Percentiles rank a stretch among this genome's conserved stretches.
Evolutionary conservation across 2,329 filamentous ascomycete genomes (phyloP).

Genomic region (Aotearoamyces nothofagi): DNA sequence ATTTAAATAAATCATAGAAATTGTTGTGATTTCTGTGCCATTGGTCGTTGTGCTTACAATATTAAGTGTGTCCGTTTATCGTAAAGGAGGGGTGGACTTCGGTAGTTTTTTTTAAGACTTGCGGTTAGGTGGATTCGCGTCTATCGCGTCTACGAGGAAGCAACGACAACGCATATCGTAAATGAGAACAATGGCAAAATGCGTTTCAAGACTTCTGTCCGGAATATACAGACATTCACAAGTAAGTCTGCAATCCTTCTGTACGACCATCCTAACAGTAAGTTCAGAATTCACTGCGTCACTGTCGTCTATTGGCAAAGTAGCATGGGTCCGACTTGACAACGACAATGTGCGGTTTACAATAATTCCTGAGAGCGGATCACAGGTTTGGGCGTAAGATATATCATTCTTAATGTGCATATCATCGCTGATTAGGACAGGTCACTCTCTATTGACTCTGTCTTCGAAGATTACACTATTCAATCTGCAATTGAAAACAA

Average conservation of each 20-base stretch:
- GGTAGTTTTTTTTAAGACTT: no score
- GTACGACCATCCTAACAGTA: conserved; percentile 5
- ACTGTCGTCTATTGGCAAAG: conserved; percentile 37
- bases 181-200: conserved; percentile 24
- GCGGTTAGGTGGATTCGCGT: no score
- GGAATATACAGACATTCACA: conserved; percentile 50
- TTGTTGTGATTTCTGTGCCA: no score
- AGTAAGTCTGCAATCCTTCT: conserved; percentile 27
- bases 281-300: conserved; percentile 46
- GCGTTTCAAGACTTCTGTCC: conserved; percentile 51
- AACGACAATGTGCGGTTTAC: conserved; percentile 84
- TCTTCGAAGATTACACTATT: conserved; percentile 75
- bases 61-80: no score
- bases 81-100: no score
- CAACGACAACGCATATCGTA: conserved; percentile 1
- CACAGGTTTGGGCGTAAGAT: conserved; percentile 91
- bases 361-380: conserved; percentile 85
- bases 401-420: no score
- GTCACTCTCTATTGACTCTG: conserved; percentile 55
- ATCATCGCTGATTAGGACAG: conserved; percentile 25
- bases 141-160: no score
- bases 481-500: conserved; percentile 72
- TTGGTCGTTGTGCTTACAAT: no score
- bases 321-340: conserved; percentile 48
- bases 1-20: no score